phyloP scores from a whole-genome alignment of 176 grass and related monocot genomes.

The Ampelocalamus luodianensis region DNA sequence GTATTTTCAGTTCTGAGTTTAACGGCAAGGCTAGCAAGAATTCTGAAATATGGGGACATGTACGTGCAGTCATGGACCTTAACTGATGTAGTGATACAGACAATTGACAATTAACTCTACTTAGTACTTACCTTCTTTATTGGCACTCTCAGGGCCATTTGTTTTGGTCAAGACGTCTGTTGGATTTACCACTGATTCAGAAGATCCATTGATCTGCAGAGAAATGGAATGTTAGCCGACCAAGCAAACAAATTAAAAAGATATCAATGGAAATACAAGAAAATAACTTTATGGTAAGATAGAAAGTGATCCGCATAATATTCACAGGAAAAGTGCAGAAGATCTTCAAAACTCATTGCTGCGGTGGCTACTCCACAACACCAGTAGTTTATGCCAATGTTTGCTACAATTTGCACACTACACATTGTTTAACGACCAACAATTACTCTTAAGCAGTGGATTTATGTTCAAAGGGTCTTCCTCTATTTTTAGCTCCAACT shows the following conservation, averaged over 20 bases:
- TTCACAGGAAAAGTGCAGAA: neutral
- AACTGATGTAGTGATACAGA: neutral
- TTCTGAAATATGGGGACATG: neutral
- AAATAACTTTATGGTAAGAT: neutral
- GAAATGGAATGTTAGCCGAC: neutral
- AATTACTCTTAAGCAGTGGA: constrained; percentile 15
- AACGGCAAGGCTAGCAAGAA: neutral
- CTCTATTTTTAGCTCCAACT: neutral
- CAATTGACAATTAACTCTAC: neutral
- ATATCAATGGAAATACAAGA: constrained; percentile 23
- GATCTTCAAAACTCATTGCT: neutral
- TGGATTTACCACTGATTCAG: constrained; percentile 45
- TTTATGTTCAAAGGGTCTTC: neutral
- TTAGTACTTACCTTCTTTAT: constrained; percentile 56
- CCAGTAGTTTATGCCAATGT: constrained; percentile 5
- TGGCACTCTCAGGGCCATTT: constrained; percentile 41
- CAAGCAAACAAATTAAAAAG: constrained; percentile 29
- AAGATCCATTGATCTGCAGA: constrained; percentile 51
- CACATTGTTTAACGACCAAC: neutral
- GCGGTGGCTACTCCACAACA: constrained; percentile 6
- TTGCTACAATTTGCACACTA: constrained; percentile 3
- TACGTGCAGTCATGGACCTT: neutral
- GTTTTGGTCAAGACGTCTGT: constrained; percentile 65
- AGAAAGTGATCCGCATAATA: neutral
- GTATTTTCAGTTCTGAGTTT: neutral